Evolutionary conservation across 768 basidiomycete species (phyloP).

Genomic region (Piloderma croceum): DNA sequence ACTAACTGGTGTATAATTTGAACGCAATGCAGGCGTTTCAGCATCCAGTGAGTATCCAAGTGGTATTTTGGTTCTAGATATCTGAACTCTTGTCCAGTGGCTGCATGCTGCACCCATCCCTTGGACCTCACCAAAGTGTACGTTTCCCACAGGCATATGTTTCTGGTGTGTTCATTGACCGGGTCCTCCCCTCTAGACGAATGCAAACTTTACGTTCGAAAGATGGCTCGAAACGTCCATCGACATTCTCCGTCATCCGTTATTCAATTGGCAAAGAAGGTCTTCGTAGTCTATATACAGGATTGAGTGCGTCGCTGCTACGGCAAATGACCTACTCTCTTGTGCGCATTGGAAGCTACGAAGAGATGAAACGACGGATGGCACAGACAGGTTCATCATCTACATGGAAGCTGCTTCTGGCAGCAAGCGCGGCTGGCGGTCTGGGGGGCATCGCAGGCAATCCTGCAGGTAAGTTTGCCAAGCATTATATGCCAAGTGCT

Average conservation of each 20-base stretch:
- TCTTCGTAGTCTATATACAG: slow-evolving; percentile 70
- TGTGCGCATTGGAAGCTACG: slow-evolving; percentile 78
- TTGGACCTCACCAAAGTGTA: slow-evolving; percentile 84
- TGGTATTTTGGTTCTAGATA: not conserved
- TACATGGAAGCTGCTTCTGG: slow-evolving; percentile 49
- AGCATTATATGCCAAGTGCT: slow-evolving; percentile 2
- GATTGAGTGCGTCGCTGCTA: slow-evolving; percentile 75
- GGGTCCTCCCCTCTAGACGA: slow-evolving; percentile 40
- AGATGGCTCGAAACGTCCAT: slow-evolving; percentile 47
- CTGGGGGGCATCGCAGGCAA: slow-evolving; percentile 83
- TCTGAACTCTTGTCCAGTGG: slow-evolving; percentile 46
- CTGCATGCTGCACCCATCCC: slow-evolving; percentile 77
- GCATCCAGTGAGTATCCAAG: slow-evolving; percentile 49
- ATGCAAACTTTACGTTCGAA: slow-evolving; percentile 67
- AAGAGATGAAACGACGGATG: slow-evolving; percentile 61
- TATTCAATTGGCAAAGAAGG: slow-evolving; percentile 63
- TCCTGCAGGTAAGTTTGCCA: slow-evolving; percentile 66
- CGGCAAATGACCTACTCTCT: slow-evolving; percentile 91
- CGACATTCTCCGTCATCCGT: slow-evolving; percentile 60
- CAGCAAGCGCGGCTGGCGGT: slow-evolving; percentile 69
- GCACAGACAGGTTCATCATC: slow-evolving; percentile 48
- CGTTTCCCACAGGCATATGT: slow-evolving; percentile 15
- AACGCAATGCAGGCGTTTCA: slow-evolving; percentile 42
- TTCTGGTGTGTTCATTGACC: not conserved
- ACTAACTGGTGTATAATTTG: no score